phyloP scores from a whole-genome alignment of 1,284 basidiomycete species.

The Trichosporon ovoides region DNA sequence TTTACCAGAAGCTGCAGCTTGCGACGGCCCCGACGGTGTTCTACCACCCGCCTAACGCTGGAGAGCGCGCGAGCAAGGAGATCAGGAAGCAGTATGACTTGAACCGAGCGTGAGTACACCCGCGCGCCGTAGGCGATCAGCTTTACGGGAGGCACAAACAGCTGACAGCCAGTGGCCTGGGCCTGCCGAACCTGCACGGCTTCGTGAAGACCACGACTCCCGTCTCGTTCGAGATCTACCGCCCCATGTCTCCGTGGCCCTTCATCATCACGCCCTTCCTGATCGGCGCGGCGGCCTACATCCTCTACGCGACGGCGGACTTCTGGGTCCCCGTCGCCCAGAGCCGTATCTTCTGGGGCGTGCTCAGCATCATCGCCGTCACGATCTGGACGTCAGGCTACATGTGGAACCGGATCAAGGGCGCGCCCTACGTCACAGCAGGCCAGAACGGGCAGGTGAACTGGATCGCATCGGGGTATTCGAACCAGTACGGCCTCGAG shows the following conservation, averaged over 20 bases:
- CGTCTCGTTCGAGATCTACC: constrained; percentile 40
- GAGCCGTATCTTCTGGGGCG: constrained; percentile 62
- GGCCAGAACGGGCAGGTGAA: constrained; percentile 53
- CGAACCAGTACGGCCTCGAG: constrained; percentile 88
- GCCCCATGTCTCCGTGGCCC: constrained; percentile 44
- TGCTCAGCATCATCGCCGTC: constrained; percentile 59
- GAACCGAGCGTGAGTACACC: constrained; percentile 56
- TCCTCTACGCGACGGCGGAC: constrained; percentile 48
- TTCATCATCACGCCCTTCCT: constrained; percentile 63
- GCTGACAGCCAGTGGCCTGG: constrained; percentile 79
- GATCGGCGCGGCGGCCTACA: constrained; percentile 18
- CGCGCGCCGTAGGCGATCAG: too few relatives aligned
- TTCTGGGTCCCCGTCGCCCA: constrained; percentile 61
- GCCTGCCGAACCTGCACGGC: constrained; percentile 66
- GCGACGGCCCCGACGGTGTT: constrained; percentile 73
- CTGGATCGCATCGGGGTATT: constrained; percentile 84
- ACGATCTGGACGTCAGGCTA: constrained; percentile 82
- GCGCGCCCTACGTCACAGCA: constrained; percentile 63
- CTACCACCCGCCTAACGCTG: constrained; percentile 67
- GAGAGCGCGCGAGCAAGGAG: constrained; percentile 57
- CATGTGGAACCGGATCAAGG: constrained; percentile 95
- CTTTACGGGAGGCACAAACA: too few relatives aligned
- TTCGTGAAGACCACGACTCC: constrained; percentile 65
- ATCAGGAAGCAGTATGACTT: constrained; percentile 71
- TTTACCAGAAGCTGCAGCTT: constrained; percentile 71